Percentiles rank a stretch among this genome's conserved stretches.
phyloP scores from a whole-genome alignment of 2,329 filamentous ascomycete species.

The Exophiala viscosa region DNA sequence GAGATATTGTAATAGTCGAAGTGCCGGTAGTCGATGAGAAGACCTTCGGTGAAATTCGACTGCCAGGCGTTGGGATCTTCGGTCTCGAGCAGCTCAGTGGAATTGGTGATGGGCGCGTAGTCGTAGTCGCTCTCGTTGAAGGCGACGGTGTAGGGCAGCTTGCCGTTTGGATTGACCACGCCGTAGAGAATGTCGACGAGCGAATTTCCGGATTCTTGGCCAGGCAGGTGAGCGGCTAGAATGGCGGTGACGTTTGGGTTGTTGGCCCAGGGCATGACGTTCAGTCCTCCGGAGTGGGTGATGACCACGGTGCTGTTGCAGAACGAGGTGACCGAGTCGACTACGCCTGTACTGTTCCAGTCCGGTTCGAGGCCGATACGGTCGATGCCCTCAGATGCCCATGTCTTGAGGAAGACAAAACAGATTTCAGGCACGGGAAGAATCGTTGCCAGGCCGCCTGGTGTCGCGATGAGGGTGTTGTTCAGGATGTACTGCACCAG shows the following conservation, averaged over 20 bases:
- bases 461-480: slow-evolving; percentile 36
- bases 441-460: slow-evolving; percentile 10
- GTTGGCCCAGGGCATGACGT: slow-evolving; percentile 33
- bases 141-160: slow-evolving; percentile 78
- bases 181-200: slow-evolving; percentile 83
- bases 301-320: slow-evolving; percentile 54
- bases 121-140: slow-evolving; percentile 64
- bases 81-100: slow-evolving; percentile 13
- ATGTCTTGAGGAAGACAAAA: slow-evolving; percentile 60
- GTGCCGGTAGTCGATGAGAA: slow-evolving; percentile 76
- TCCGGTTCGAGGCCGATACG: slow-evolving; percentile 40
- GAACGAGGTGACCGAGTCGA: slow-evolving; percentile 43
- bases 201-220: slow-evolving; percentile 77
- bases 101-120: slow-evolving; percentile 53
- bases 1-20: slow-evolving; percentile 60
- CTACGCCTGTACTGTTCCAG: slow-evolving; percentile 41
- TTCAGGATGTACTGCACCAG: slow-evolving; percentile 39
- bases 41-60: slow-evolving; percentile 69
- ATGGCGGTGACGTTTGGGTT: slow-evolving; percentile 72
- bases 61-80: slow-evolving; percentile 57
- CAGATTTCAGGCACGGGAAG: slow-evolving; percentile 45
- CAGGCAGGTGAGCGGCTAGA: slow-evolving; percentile 75
- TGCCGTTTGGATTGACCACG: slow-evolving; percentile 69
- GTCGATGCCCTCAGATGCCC: slow-evolving; percentile 46
- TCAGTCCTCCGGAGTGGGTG: slow-evolving; percentile 43